A percentile compares a stretch with the other conserved stretches of the same genome.
Conservation (phyloP, 768 basidiomycete genomes). For the Agrocybe chaxingu region DNA sequence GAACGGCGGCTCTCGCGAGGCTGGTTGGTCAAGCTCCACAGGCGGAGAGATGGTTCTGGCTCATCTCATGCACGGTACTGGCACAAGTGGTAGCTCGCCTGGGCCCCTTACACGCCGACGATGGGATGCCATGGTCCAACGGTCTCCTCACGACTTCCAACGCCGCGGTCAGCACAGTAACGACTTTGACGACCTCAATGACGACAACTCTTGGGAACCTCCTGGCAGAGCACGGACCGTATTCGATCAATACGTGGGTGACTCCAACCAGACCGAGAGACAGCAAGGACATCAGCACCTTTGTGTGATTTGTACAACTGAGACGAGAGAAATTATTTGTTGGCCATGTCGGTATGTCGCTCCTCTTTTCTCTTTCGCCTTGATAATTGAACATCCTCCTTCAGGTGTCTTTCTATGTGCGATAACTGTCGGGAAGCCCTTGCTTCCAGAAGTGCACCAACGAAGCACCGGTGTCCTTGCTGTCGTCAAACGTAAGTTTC, state of each 20-base stretch:
- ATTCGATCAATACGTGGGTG: neutral
- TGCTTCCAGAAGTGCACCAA: conserved; percentile 48
- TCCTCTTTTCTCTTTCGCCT: conserved; percentile 4
- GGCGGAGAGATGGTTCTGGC: conserved; percentile 23
- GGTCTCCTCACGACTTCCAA: neutral
- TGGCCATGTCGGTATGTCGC: conserved; percentile 75
- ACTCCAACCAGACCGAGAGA: neutral
- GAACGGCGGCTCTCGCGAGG: conserved; percentile 8
- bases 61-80: conserved; percentile 18
- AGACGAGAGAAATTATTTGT: conserved; percentile 68
- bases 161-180: conserved; percentile 13
- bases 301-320: conserved; percentile 74
- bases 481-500: conserved; percentile 49
- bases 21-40: conserved; percentile 19
- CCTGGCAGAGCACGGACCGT: conserved; percentile 8
- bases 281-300: conserved; percentile 18
- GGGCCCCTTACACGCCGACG: conserved; percentile 18
- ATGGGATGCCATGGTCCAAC: conserved; percentile 17
- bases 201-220: conserved; percentile 16
- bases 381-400: neutral
- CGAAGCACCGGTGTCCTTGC: conserved; percentile 66
- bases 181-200: conserved; percentile 11
- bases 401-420: conserved; percentile 58
- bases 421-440: conserved; percentile 63
- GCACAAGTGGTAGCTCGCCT: conserved; percentile 1